A percentile compares a stretch with the other conserved stretches of the same genome.
Evolutionary conservation across 305 asterid genomes (phyloP).

Genomic region (Solanum aculeatissimum): DNA sequence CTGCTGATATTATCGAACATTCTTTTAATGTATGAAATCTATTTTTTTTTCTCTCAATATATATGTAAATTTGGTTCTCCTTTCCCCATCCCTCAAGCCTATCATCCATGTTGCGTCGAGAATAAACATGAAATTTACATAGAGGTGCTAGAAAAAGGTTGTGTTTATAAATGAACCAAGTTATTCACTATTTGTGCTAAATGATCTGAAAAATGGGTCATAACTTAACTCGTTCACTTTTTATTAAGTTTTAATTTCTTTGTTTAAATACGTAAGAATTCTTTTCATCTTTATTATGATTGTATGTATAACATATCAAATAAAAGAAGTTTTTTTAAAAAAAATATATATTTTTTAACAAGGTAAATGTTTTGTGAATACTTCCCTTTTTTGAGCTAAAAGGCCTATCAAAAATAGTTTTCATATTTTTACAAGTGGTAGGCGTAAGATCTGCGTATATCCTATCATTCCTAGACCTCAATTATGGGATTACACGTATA

Average conservation of each 20-base stretch:
- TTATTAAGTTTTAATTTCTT: not conserved
- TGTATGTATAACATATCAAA: not conserved
- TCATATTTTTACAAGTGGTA: not conserved
- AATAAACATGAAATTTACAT: not conserved
- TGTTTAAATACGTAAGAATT: no score
- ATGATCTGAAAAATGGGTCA: not conserved
- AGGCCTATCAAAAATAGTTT: not conserved
- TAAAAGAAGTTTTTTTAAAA: not conserved
- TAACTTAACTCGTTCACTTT: not conserved
- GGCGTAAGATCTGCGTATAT: not conserved
- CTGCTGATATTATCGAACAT: not conserved
- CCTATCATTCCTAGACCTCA: not conserved
- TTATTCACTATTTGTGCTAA: not conserved
- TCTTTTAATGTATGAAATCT: not conserved
- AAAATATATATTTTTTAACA: not conserved
- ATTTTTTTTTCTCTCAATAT: not conserved
- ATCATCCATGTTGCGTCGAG: no score
- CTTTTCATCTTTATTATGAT: no score
- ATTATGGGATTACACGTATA: not conserved
- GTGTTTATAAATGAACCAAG: not conserved
- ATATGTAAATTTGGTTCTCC: not conserved
- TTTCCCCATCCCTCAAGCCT: not conserved
- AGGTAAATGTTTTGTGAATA: not conserved
- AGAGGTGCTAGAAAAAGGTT: not conserved
- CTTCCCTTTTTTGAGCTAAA: not conserved